Evolutionary conservation across 192 early-diverging fungal species (phyloP).

Genomic region (Chytriomyces sp.): DNA sequence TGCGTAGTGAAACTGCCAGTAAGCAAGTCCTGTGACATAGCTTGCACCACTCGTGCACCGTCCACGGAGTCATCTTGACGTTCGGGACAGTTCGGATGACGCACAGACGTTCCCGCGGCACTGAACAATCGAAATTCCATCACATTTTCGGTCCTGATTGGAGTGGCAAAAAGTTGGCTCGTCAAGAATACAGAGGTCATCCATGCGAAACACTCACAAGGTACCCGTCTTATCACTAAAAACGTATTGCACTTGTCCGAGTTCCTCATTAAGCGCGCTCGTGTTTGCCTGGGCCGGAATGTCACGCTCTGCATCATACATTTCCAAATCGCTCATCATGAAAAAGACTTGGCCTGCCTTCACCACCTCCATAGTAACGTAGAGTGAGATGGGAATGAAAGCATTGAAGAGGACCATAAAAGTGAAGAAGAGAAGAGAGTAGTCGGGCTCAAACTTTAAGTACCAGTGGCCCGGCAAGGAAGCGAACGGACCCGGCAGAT

Average conservation of each 20-base stretch:
- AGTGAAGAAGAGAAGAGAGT: constrained; percentile 32
- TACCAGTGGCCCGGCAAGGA: constrained; percentile 27
- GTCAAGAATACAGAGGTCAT: too few relatives aligned
- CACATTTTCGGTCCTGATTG: constrained; percentile 75
- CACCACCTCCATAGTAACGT: constrained; percentile 89
- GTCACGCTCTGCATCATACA: constrained; percentile 81
- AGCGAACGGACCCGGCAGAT: too few relatives aligned
- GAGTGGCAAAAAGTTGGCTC: background rate
- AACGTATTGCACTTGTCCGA: constrained; percentile 94
- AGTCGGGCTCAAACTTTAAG: constrained; percentile 16
- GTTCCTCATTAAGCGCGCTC: constrained; percentile 89
- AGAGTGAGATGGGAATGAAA: constrained; percentile 83
- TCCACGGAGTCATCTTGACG: background rate
- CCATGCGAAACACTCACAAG: background rate
- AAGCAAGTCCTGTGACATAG: background rate
- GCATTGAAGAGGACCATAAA: constrained; percentile 53
- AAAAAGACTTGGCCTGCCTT: constrained; percentile 87
- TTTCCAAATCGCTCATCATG: constrained; percentile 84
- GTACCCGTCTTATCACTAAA: constrained; percentile 82
- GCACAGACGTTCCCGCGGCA: constrained; percentile 82
- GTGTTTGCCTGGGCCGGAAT: constrained; percentile 78
- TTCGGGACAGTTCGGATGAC: constrained; percentile 31
- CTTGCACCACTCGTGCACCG: background rate
- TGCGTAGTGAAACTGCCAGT: background rate
- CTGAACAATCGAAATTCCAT: constrained; percentile 93